These are phyloP conservation scores for Acacia acuminata DNA, from an alignment of 306 rosid species.

Conservation along the genomic window DNA sequence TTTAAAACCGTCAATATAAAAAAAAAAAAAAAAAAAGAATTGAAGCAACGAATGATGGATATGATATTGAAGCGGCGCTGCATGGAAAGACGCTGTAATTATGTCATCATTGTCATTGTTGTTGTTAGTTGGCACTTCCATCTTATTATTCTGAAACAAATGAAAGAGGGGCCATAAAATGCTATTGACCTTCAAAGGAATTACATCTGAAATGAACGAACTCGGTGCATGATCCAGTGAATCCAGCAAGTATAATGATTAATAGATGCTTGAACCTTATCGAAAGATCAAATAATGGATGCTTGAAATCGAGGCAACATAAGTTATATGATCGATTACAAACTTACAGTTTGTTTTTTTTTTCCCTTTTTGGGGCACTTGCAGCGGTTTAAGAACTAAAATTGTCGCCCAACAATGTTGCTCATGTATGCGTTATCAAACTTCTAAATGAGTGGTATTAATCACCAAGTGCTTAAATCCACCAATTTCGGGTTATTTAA, in stretches of 20 bases:
- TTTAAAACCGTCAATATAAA: background rate
- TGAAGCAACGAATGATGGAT: background rate
- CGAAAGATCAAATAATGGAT: background rate
- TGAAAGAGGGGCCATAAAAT: background rate
- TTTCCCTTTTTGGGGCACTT: too few relatives aligned
- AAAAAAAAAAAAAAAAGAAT: background rate
- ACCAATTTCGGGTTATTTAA: too few relatives aligned
- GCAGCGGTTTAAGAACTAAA: too few relatives aligned
- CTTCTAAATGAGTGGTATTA: too few relatives aligned
- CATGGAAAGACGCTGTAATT: too few relatives aligned
- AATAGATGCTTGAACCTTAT: background rate
- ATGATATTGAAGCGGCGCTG: background rate
- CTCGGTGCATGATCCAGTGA: background rate
- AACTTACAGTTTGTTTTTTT: background rate
- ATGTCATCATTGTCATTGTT: background rate
- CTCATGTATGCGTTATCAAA: too few relatives aligned
- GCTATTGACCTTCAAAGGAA: background rate
- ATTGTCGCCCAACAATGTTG: too few relatives aligned
- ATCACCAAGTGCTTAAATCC: too few relatives aligned
- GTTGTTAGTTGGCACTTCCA: background rate
- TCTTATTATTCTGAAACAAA: background rate
- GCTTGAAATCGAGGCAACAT: background rate
- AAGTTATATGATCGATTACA: background rate
- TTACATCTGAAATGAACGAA: background rate
- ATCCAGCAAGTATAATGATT: background rate